Conservation (phyloP, 108 stramenopile genomes). For the Nannochloropsis granulata region DNA sequence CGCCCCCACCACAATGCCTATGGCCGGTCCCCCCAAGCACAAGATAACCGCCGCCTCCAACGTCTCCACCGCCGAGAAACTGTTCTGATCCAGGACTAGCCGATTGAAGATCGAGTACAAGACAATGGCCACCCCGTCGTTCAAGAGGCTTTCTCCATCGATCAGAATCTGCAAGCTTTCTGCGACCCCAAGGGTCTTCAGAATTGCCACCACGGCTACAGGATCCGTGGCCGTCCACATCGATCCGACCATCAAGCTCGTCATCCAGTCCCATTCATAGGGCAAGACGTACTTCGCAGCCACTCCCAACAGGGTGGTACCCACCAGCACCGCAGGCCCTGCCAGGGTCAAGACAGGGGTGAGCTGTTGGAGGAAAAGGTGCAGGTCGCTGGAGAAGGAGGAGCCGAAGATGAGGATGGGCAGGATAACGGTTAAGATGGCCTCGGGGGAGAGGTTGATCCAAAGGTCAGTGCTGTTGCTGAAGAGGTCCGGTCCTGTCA, state of each 20-base stretch:
- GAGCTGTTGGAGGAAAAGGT: constrained; percentile 24
- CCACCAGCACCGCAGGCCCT: constrained; percentile 50
- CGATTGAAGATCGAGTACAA: constrained; percentile 61
- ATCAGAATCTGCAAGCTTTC: constrained; percentile 39
- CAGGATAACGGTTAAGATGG: constrained; percentile 43
- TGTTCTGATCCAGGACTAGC: constrained; percentile 35
- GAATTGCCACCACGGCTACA: constrained; percentile 57
- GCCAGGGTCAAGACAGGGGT: constrained; percentile 49
- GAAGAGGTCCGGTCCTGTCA: constrained; percentile 16
- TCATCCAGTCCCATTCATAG: constrained; percentile 33
- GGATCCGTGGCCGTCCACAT: constrained; percentile 86
- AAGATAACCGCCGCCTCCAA: constrained; percentile 50
- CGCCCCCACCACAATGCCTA: constrained; percentile 46
- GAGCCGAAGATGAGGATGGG: constrained; percentile 53
- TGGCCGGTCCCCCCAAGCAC: constrained; percentile 50
- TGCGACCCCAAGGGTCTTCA: constrained; percentile 24
- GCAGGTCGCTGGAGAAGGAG: constrained; percentile 29
- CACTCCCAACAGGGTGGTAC: constrained; percentile 22
- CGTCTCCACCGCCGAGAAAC: constrained; percentile 13
- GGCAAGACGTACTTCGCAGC: constrained; percentile 17
- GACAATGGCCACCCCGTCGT: constrained; percentile 80
- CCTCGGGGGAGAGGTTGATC: constrained; percentile 25
- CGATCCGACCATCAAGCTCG: constrained; percentile 57
- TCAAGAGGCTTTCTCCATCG: constrained; percentile 46
- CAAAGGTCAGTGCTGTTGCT: neutral